A percentile compares a stretch with the other conserved stretches of the same genome.
Conservation (phyloP, 768 basidiomycete species). For the Serendipita sp. region DNA sequence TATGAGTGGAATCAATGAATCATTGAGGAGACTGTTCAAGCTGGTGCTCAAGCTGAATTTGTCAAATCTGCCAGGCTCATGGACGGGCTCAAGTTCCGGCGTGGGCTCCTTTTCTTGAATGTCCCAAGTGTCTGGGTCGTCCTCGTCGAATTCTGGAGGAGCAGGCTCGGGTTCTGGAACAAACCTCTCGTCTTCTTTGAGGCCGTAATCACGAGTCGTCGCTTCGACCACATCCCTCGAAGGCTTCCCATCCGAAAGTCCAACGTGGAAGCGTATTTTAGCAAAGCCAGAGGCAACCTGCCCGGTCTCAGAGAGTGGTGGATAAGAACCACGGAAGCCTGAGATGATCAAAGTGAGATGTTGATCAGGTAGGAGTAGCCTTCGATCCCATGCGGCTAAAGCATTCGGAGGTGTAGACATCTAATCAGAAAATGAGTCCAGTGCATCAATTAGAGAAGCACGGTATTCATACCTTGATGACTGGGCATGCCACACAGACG, state of each 20-base stretch:
- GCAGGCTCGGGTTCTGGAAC: constrained; percentile 14
- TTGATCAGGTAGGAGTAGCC: constrained; percentile 38
- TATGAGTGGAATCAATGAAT: constrained; percentile 38
- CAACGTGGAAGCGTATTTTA: constrained; percentile 42
- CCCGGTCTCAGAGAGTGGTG: constrained; percentile 32
- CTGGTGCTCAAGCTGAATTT: constrained; percentile 49
- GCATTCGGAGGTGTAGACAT: constrained; percentile 40
- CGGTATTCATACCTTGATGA: constrained; percentile 35
- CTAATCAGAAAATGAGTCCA: not conserved
- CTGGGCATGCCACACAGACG: constrained; percentile 42
- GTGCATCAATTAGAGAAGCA: not conserved
- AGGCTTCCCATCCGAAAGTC: constrained; percentile 43
- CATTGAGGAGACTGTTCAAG: constrained; percentile 44
- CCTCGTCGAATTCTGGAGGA: constrained; percentile 23
- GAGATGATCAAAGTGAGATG: constrained; percentile 53
- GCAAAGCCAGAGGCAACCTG: constrained; percentile 23
- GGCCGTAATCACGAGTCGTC: constrained; percentile 34
- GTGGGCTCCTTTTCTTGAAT: constrained; percentile 2
- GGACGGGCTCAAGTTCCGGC: constrained; percentile 20
- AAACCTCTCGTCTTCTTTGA: constrained; percentile 26
- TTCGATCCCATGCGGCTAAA: constrained; percentile 59
- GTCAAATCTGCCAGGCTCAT: constrained; percentile 29
- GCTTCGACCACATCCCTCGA: constrained; percentile 32
- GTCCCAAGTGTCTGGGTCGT: constrained; percentile 7
- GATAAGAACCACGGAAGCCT: constrained; percentile 38